phyloP scores from a whole-genome alignment of 2,329 filamentous ascomycete genomes.

The Clonostachys chloroleuca region DNA sequence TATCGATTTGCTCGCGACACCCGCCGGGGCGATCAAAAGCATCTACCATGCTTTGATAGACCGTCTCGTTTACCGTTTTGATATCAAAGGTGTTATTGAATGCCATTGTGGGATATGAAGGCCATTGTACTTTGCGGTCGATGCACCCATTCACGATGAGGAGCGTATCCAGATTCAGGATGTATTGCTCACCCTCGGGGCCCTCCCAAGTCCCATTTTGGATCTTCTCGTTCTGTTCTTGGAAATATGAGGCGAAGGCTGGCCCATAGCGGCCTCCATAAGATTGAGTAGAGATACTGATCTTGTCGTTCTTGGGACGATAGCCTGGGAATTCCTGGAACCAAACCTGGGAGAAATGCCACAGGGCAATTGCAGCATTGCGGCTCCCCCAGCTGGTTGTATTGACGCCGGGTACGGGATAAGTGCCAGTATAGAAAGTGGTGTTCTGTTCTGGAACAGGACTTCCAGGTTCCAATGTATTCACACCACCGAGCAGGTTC shows the following conservation, averaged over 20 bases:
- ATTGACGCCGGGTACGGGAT: conserved; percentile 13
- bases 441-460: conserved; percentile 5
- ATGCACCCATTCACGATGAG: conserved; percentile 55
- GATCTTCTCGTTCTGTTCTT: conserved; percentile 52
- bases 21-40: conserved; percentile 12
- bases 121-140: conserved; percentile 31
- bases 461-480: conserved; percentile 4
- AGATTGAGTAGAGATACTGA: conserved; percentile 25
- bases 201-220: conserved; percentile 20
- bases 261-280: conserved; percentile 59
- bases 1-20: conserved; percentile 8
- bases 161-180: conserved; percentile 43
- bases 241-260: conserved; percentile 48
- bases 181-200: conserved; percentile 27
- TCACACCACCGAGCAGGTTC: conserved; percentile 4
- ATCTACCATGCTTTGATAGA: conserved; percentile 14
- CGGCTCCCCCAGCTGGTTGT: conserved; percentile 19
- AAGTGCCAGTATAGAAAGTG: conserved; percentile 19
- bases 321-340: conserved; percentile 53
- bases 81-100: conserved; percentile 23
- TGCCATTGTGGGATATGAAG: conserved; percentile 22
- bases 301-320: conserved; percentile 44
- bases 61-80: conserved; percentile 19
- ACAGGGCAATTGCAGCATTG: conserved; percentile 28
- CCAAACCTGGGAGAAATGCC: conserved; percentile 56